phyloP scores from a whole-genome alignment of 495 filamentous ascomycete species.

The Pseudoneurospora amorphoporcata region DNA sequence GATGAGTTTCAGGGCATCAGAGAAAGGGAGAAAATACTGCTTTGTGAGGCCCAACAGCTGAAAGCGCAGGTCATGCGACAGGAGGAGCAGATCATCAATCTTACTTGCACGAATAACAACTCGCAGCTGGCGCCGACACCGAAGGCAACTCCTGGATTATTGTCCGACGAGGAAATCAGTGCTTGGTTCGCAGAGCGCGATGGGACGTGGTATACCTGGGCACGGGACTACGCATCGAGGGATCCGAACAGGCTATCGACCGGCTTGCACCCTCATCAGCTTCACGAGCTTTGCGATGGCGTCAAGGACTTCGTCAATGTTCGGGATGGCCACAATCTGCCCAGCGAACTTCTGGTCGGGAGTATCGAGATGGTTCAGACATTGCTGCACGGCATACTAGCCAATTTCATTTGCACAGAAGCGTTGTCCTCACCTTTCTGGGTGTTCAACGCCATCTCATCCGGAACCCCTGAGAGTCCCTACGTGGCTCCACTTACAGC shows the following conservation, averaged over 20 bases:
- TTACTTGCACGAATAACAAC: neutral
- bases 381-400: constrained; percentile 5
- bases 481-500: neutral
- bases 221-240: neutral
- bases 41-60: neutral
- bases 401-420: constrained; percentile 8
- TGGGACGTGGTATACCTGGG: neutral
- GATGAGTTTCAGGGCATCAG: neutral
- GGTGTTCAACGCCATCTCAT: constrained; percentile 5
- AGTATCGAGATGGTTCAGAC: neutral
- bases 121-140: neutral
- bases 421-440: constrained; percentile 1
- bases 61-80: neutral
- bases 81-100: neutral
- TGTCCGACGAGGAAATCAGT: neutral
- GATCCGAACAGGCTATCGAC: neutral
- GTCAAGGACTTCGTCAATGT: constrained; percentile 7
- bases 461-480: neutral
- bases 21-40: neutral
- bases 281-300: constrained; percentile 2
- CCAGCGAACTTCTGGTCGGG: neutral
- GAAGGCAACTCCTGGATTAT: neutral
- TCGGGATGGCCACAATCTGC: neutral
- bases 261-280: constrained; percentile 5
- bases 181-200: constrained; percentile 4